phyloP scores from a whole-genome alignment of 2,329 filamentous ascomycete species.

The Calonectria pseudoreteaudii region DNA sequence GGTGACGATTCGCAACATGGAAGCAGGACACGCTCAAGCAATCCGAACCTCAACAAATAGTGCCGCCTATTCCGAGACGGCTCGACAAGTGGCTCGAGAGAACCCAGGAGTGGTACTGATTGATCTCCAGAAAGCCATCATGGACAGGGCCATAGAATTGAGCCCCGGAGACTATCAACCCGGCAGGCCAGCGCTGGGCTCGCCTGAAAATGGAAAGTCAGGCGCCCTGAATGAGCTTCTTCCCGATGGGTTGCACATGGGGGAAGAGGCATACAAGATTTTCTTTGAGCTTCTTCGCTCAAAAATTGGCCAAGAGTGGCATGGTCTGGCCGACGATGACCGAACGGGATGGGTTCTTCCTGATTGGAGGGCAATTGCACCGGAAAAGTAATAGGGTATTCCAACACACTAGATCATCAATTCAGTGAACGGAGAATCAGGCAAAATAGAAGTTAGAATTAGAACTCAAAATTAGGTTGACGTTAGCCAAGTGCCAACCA shows the following conservation, averaged over 20 bases:
- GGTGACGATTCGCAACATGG: slow-evolving; percentile 60
- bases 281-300: slow-evolving; percentile 61
- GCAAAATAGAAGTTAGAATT: not conserved
- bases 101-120: slow-evolving; percentile 76
- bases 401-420: not conserved
- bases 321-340: slow-evolving; percentile 49
- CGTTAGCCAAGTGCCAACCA: not conserved
- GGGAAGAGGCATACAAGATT: slow-evolving; percentile 63
- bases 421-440: not conserved
- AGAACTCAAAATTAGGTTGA: not conserved
- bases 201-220: slow-evolving; percentile 60
- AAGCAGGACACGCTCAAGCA: slow-evolving; percentile 56
- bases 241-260: slow-evolving; percentile 70
- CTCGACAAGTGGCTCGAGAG: slow-evolving; percentile 76
- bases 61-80: slow-evolving; percentile 68
- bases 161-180: slow-evolving; percentile 68
- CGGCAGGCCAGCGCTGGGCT: slow-evolving; percentile 61
- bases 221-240: slow-evolving; percentile 65
- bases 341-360: slow-evolving; percentile 59
- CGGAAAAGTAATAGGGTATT: not conserved
- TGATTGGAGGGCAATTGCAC: slow-evolving; percentile 56
- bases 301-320: slow-evolving; percentile 61
- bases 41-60: slow-evolving; percentile 61
- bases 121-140: slow-evolving; percentile 84
- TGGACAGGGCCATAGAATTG: slow-evolving; percentile 74